Percentiles rank a stretch among this genome's conserved stretches.
Evolutionary conservation across 768 basidiomycete genomes (phyloP).

Genomic region (Mycena chlorophos): DNA sequence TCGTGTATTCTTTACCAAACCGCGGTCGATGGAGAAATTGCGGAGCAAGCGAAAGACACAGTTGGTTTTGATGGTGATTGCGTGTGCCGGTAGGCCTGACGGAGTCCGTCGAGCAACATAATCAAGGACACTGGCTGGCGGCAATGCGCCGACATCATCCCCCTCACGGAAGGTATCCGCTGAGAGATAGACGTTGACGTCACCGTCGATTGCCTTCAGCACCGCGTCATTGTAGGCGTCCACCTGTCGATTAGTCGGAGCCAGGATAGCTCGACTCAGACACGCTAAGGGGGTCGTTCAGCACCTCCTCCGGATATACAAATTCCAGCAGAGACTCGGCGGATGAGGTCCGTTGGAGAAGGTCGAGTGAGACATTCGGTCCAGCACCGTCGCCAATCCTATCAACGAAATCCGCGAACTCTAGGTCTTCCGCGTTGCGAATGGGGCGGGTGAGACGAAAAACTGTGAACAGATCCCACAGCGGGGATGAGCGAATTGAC

Average conservation of each 20-base stretch:
- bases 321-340: constrained; percentile 18
- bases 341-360: not conserved
- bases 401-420: constrained; percentile 39
- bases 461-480: constrained; percentile 35
- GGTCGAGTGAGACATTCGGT: constrained; percentile 23
- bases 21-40: no score
- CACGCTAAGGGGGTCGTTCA: constrained; percentile 26
- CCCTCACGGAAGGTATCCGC: constrained; percentile 23
- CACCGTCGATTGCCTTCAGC: constrained; percentile 27
- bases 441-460: constrained; percentile 32
- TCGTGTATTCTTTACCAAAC: no score
- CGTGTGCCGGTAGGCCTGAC: constrained; percentile 23
- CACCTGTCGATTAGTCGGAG: constrained; percentile 38
- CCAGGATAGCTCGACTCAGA: constrained; percentile 35
- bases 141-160: constrained; percentile 8
- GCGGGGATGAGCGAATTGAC: constrained; percentile 35
- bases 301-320: constrained; percentile 29
- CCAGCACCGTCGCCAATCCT: constrained; percentile 37
- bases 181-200: constrained; percentile 5
- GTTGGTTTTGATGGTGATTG: no score
- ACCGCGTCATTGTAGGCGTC: constrained; percentile 36
- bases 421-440: constrained; percentile 37
- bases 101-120: constrained; percentile 17
- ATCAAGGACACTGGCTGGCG: constrained; percentile 17
- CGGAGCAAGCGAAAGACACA: no score